Base-by-base conservation (phyloP, 768 basidiomycete species). In the Collybia sordida region DNA sequence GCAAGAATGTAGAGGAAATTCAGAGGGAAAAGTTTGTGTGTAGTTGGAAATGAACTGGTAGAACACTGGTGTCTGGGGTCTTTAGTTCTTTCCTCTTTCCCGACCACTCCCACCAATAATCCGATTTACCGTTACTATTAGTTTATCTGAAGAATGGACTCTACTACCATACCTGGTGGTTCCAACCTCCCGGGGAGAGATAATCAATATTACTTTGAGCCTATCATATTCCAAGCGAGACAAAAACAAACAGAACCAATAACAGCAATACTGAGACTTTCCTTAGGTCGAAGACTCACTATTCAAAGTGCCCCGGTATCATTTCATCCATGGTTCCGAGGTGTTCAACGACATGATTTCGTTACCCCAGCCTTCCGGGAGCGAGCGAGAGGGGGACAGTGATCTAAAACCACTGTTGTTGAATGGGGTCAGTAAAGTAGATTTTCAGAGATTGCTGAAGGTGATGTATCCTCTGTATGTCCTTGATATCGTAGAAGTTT, bases 381-480 rank as follows among this genome's bases (percentile, higher is more conserved):
- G 17, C 12, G 27, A n/a, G 4, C 50, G 51, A 7, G 62, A 68
- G 17, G 64, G 63, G 7, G 28, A 25, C 6, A 52, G 39, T 37
- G 63, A 66, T 9, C 52, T 56, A 6, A 52, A 60, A 9, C 68
- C 68, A 1, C 39, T 69, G 3, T 42, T 50, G 6, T 53, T 69
- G 3, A 51, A 59, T 5, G 60, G 55, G 11, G 56, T 68, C 22
- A 55, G 47, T 8, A 38, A 47, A 9, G 31, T 27, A 6, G 67
- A 69, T 22, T 67, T 68, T 42, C 48, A 49, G 23, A 34, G 43
- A 15, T 53, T 69, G 8, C 51, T 69, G 11, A 46, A 53, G 37
- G 52, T 64, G 17, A 35, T 68, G 22, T 67, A 61, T 51, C 67
- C 65, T 9, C 15, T 46, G 67, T 67, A 24, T 27, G 67, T 47